These are phyloP conservation scores for Cyclotella sp. DNA, from an alignment of 108 stramenopile species.

Conservation along the genomic window DNA sequence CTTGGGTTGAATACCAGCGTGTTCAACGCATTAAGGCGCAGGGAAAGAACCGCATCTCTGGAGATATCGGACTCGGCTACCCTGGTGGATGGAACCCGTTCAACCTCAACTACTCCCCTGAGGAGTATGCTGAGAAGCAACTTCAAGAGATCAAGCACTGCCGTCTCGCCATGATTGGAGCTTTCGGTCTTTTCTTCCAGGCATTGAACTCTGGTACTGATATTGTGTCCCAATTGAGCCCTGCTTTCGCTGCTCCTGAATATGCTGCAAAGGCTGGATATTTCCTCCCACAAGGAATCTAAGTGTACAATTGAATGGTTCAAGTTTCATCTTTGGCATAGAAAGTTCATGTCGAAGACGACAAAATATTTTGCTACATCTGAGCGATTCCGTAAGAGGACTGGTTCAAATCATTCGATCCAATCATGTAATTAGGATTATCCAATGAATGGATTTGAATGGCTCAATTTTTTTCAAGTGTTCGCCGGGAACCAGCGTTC, in stretches of 20 bases:
- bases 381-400: neutral
- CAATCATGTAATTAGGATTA: neutral
- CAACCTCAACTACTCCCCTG: constrained; percentile 92
- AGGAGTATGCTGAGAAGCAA: constrained; percentile 95
- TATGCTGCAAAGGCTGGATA: constrained; percentile 89
- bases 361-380: constrained; percentile 3
- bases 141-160: constrained; percentile 98
- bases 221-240: constrained; percentile 86
- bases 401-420: neutral
- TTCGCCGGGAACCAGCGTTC: constrained; percentile 11
- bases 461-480: neutral
- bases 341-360: neutral
- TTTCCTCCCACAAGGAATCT: constrained; percentile 94
- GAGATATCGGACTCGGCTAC: constrained; percentile 93
- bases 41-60: constrained; percentile 75
- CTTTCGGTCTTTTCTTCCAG: constrained; percentile 91
- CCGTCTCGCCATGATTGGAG: constrained; percentile 97
- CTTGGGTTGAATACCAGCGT: constrained; percentile 87
- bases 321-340: neutral
- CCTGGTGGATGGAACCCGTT: constrained; percentile 94
- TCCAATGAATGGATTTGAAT: neutral
- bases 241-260: constrained; percentile 81
- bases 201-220: constrained; percentile 74
- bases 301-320: constrained; percentile 40
- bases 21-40: constrained; percentile 84